Conservation (phyloP, 371 early-diverging fungal species). For the Rhizopus sp. region DNA sequence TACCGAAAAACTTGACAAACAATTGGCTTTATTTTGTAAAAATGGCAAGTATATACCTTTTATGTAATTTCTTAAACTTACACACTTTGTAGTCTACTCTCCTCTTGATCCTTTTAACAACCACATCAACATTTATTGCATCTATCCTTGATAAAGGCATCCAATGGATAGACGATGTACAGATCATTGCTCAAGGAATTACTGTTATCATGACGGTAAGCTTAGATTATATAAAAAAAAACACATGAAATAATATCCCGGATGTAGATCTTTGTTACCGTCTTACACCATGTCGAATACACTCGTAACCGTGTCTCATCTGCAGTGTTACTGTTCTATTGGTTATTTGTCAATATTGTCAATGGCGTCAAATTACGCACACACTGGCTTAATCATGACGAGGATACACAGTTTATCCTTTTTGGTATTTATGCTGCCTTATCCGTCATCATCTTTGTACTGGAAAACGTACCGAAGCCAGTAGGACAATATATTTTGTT, state of each 20-base stretch:
- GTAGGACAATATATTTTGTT: conserved; percentile 60
- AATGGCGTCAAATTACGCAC: conserved; percentile 65
- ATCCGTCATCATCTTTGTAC: conserved; percentile 55
- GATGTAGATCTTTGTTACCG: conserved; percentile 53
- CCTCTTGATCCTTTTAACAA: conserved; percentile 28
- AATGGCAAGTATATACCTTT: conserved; percentile 42
- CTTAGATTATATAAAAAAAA: conserved; percentile 2
- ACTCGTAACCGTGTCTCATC: conserved; percentile 67
- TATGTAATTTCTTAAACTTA: neutral
- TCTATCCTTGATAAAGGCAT: conserved; percentile 13
- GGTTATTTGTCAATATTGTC: conserved; percentile 64
- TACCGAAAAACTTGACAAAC: conserved; percentile 41
- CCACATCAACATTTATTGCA: conserved; percentile 13
- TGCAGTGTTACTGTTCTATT: conserved; percentile 73
- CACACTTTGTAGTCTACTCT: conserved; percentile 25
- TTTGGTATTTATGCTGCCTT: conserved; percentile 41
- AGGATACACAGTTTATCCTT: conserved; percentile 36
- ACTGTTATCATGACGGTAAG: conserved; percentile 41
- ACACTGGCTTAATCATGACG: conserved; percentile 36
- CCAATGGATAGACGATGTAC: conserved; percentile 45
- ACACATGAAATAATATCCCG: neutral
- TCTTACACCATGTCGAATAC: conserved; percentile 71
- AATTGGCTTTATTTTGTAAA: conserved; percentile 57
- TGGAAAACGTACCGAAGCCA: conserved; percentile 65
- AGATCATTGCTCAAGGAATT: conserved; percentile 27